Base-by-base conservation (phyloP, 2,329 filamentous ascomycete species). In the Sporothrix phasma region DNA sequence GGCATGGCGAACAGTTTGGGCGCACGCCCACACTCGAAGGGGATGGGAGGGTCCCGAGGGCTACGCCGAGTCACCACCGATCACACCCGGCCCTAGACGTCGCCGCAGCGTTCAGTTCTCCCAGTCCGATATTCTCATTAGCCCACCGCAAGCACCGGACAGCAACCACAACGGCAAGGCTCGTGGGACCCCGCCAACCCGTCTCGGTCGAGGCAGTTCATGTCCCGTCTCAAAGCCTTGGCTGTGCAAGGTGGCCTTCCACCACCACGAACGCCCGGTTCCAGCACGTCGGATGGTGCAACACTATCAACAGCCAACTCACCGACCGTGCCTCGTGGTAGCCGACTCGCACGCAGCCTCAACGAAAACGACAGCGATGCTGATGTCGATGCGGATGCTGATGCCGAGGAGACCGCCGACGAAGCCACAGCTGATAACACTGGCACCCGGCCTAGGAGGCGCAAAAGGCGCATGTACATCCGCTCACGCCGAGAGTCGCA, bases 331-430 rank as follows among this genome's bases (percentile, higher is more conserved):
- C 71, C 75, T 1, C 77, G 81, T 45, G 76, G 77, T 34, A 69
- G 66, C n/a, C 70, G 71, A n/a, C 61, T 66, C n/a, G 66, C 69
- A 13, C 68, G 68, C 10, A 59, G 49, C 54, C 22, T 63, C 11
- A 65, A 79, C 49, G 77, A 77, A 83, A 65, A 81, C 67, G 85
- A 84, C 22, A 89, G 86, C 72, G 90, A 92, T 73, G 85, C 80
- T 15, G 87, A 89, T 71, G 62, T 39, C 22, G 63, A 69, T 22
- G 65, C 61, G 1, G 67, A 69, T 73, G 90, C 88, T 1, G 92
- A 96, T 73, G 90, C 88, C 1, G 92, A 96, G 72, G 90, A 94
- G 72, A 96, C 91, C 51, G 89, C 87, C 0, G 90, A 92, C 61
- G 92, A 96, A 72, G 81, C 81, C n/a, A 76, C 77, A 19, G 70